Conservation (phyloP, 345 rosid species). For the Arabidopsis arenosa region DNA sequence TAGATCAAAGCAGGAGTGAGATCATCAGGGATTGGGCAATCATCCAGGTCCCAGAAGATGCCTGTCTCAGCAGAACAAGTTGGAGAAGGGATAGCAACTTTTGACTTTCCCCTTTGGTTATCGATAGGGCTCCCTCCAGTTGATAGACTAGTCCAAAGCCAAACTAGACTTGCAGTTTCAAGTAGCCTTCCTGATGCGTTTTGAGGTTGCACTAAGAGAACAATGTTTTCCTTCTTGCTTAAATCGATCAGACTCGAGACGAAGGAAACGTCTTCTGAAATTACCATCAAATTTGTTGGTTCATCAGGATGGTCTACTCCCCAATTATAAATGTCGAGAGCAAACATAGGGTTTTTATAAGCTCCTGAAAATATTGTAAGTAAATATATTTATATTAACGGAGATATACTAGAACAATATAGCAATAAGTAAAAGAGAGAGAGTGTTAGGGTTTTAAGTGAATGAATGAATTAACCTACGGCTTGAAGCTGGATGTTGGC, state of each 20-base stretch:
- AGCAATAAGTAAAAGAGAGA: no score
- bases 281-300: neutral
- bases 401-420: no score
- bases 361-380: no score
- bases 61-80: neutral
- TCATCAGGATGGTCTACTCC: no score
- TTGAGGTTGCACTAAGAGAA: neutral
- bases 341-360: no score
- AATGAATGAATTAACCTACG: neutral
- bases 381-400: no score
- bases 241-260: neutral
- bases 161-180: neutral
- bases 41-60: neutral
- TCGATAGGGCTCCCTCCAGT: neutral
- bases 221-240: neutral
- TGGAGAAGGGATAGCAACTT: no score
- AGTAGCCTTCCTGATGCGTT: neutral
- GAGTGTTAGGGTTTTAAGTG: no score
- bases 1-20: neutral
- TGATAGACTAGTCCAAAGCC: neutral
- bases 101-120: neutral
- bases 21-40: neutral
- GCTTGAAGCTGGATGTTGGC: neutral
- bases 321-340: no score
- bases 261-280: neutral